Evolutionary conservation across 2,329 filamentous ascomycete species (phyloP).

Genomic region (Fusarium penzigii): DNA sequence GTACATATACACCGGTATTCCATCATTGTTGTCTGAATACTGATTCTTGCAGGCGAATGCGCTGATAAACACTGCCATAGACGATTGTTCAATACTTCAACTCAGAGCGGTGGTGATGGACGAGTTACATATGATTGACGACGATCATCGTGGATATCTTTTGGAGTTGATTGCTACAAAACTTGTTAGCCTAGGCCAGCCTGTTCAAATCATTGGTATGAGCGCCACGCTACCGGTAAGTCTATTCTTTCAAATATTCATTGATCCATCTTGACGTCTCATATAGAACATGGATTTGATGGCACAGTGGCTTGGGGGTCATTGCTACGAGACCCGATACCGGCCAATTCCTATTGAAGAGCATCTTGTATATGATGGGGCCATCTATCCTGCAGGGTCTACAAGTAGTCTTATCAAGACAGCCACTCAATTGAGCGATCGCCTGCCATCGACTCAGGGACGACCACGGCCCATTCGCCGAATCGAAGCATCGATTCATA

Average conservation of each 20-base stretch:
- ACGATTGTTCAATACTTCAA: conserved; percentile 65
- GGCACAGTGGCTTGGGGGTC: conserved; percentile 69
- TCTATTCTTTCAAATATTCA: conserved; percentile 1
- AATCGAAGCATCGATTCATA: conserved; percentile 58
- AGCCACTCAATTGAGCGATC: conserved; percentile 50
- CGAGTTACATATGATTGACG: conserved; percentile 81
- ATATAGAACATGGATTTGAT: conserved; percentile 67
- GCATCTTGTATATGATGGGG: conserved; percentile 70
- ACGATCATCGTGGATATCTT: conserved; percentile 73
- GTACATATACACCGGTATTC: conserved; percentile 23
- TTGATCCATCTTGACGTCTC: conserved; percentile 3
- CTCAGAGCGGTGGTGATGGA: conserved; percentile 71
- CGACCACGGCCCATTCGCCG: conserved; percentile 43
- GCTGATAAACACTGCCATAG: conserved; percentile 71
- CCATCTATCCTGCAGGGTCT: conserved; percentile 61
- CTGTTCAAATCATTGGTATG: conserved; percentile 75
- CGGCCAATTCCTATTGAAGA: conserved; percentile 76
- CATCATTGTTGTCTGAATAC: background rate
- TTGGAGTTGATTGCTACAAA: conserved; percentile 76
- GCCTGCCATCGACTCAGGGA: conserved; percentile 33
- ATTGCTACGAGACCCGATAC: conserved; percentile 72
- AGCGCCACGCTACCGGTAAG: conserved; percentile 73
- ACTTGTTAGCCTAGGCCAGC: conserved; percentile 65
- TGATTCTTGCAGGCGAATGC: conserved; percentile 62
- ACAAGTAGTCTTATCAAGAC: conserved; percentile 60